phyloP scores from a whole-genome alignment of 495 filamentous ascomycete species.

The Hyaloscypha variabilis region DNA sequence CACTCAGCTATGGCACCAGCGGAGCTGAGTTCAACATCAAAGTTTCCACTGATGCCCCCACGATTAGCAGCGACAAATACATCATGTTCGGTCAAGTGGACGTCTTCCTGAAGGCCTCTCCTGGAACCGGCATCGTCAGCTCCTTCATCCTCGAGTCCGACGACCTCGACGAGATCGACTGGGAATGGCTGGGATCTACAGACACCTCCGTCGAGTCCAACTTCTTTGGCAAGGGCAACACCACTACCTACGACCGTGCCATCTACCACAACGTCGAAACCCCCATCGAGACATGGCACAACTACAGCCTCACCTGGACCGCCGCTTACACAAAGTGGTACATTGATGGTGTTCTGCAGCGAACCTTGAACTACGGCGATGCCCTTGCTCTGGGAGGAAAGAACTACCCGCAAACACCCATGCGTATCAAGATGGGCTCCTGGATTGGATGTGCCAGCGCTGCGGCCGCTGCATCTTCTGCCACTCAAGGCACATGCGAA shows the following conservation, averaged over 20 bases:
- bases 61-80: slow-evolving; percentile 68
- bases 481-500: slow-evolving; percentile 72
- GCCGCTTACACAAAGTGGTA: slow-evolving; percentile 76
- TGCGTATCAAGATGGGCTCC: slow-evolving; percentile 81
- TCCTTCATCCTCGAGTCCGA: slow-evolving; percentile 88
- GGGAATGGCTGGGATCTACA: slow-evolving; percentile 76
- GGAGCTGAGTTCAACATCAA: slow-evolving; percentile 31
- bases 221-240: slow-evolving; percentile 92
- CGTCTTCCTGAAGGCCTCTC: slow-evolving; percentile 69
- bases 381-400: slow-evolving; percentile 56
- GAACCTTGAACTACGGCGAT: slow-evolving; percentile 61
- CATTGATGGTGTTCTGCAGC: slow-evolving; percentile 70
- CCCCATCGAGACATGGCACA: slow-evolving; percentile 74
- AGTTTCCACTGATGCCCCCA: slow-evolving; percentile 64
- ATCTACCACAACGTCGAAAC: slow-evolving; percentile 65
- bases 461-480: slow-evolving; percentile 70
- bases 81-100: slow-evolving; percentile 85
- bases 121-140: slow-evolving; percentile 76
- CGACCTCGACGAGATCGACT: slow-evolving; percentile 92
- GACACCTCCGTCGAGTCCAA: slow-evolving; percentile 77
- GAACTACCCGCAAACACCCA: slow-evolving; percentile 90
- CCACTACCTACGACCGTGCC: slow-evolving; percentile 71
- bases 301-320: slow-evolving; percentile 91
- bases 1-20: slow-evolving; percentile 25
- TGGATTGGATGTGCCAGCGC: slow-evolving; percentile 53